Evolutionary conservation across 176 grass and related monocot species (phyloP).

Genomic region (Urochloa ruziziensis): DNA sequence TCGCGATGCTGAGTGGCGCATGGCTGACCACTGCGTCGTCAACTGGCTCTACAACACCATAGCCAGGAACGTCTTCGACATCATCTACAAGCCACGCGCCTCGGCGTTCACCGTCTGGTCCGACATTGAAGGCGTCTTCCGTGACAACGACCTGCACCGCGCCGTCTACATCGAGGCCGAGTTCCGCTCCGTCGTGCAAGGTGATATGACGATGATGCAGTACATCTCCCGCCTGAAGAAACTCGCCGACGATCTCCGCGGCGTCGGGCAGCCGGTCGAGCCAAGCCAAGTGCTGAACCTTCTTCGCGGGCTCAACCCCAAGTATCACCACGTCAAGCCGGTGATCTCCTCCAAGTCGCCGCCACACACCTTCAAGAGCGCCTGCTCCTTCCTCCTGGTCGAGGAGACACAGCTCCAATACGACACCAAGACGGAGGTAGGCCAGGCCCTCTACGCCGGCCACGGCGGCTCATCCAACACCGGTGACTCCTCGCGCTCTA

Average conservation of each 20-base stretch:
- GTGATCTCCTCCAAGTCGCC: neutral
- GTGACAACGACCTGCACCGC: neutral
- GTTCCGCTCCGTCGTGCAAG: neutral
- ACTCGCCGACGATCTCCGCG: neutral
- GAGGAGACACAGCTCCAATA: neutral
- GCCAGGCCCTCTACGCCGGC: neutral
- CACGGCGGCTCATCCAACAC: too few relatives aligned
- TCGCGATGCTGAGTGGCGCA: too few relatives aligned
- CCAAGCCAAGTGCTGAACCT: neutral
- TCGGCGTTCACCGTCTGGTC: neutral
- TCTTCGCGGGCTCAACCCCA: neutral
- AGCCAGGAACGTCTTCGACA: neutral
- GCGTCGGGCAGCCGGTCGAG: neutral
- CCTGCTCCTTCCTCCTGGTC: neutral
- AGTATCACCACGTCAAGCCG: neutral
- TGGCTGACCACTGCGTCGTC: too few relatives aligned
- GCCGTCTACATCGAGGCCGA: neutral
- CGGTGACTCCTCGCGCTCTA: too few relatives aligned
- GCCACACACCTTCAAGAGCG: neutral
- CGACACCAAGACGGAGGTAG: neutral
- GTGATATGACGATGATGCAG: neutral
- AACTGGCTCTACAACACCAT: too few relatives aligned
- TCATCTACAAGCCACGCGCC: neutral
- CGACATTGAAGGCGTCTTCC: neutral
- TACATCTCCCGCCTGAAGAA: neutral